These are phyloP conservation scores for Talaromyces islandicus DNA, from an alignment of 2,329 filamentous ascomycete genomes.

Conservation along the genomic window DNA sequence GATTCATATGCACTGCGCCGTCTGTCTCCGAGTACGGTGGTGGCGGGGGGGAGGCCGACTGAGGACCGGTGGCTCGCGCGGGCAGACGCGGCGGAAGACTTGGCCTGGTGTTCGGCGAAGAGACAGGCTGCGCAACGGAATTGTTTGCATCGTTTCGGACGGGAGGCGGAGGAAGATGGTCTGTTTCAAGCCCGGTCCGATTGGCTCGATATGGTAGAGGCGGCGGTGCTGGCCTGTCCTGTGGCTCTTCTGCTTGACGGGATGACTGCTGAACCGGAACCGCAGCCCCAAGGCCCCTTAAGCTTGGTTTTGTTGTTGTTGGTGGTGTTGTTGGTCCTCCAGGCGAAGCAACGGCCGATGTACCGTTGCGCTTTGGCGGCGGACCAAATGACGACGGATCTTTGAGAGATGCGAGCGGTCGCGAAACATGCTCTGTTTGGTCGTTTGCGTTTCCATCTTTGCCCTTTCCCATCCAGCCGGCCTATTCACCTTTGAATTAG, in stretches of 20 bases:
- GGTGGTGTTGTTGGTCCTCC: neutral
- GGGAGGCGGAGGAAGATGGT: slow-evolving; percentile 66
- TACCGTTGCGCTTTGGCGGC: slow-evolving; percentile 60
- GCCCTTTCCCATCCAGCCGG: slow-evolving; percentile 54
- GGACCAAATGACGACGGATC: slow-evolving; percentile 75
- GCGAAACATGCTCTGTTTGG: slow-evolving; percentile 46
- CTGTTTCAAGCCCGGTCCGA: slow-evolving; percentile 65
- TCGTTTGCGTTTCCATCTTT: slow-evolving; percentile 40
- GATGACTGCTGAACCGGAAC: slow-evolving; percentile 30
- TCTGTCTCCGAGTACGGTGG: slow-evolving; percentile 42
- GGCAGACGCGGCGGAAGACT: slow-evolving; percentile 64
- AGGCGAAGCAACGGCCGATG: neutral
- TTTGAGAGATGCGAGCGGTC: slow-evolving; percentile 63
- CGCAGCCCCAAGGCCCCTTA: slow-evolving; percentile 39
- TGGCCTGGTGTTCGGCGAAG: slow-evolving; percentile 40
- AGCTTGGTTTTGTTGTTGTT: slow-evolving; percentile 21
- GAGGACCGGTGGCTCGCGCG: slow-evolving; percentile 56
- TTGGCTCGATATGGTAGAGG: slow-evolving; percentile 63
- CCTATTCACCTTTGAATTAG: slow-evolving; percentile 30
- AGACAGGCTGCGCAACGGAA: slow-evolving; percentile 23
- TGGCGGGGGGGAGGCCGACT: slow-evolving; percentile 35
- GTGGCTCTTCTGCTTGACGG: slow-evolving; percentile 22
- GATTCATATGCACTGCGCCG: slow-evolving; percentile 41
- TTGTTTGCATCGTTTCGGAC: slow-evolving; percentile 38
- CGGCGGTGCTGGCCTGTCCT: slow-evolving; percentile 41